These are phyloP conservation scores for Ganoderma leucocontextum DNA, from an alignment of 1,284 basidiomycete species.

Conservation along the genomic window DNA sequence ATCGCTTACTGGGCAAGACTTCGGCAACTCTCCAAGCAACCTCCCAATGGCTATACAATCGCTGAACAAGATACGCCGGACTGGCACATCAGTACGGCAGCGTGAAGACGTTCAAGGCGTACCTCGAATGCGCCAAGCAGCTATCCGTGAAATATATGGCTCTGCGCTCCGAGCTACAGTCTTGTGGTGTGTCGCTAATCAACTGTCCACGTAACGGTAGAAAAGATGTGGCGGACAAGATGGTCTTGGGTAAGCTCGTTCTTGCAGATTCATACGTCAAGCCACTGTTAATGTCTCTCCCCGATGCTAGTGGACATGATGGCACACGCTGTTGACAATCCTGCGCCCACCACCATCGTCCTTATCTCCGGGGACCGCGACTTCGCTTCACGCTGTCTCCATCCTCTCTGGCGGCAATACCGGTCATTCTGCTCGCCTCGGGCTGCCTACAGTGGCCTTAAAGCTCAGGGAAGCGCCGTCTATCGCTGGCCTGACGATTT, in stretches of 20 bases:
- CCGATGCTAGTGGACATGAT: slow-evolving; percentile 61
- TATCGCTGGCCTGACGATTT: slow-evolving; percentile 58
- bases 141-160: slow-evolving; percentile 40
- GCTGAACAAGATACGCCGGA: slow-evolving; percentile 38
- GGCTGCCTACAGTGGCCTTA: slow-evolving; percentile 48
- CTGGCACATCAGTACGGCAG: slow-evolving; percentile 40
- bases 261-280: not conserved
- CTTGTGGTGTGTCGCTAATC: slow-evolving; percentile 48
- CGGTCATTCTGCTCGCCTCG: slow-evolving; percentile 49
- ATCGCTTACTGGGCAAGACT: too few relatives aligned
- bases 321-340: slow-evolving; percentile 61
- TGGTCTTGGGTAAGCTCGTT: slow-evolving; percentile 44
- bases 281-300: not conserved
- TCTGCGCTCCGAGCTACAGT: slow-evolving; percentile 57
- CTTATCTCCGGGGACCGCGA: slow-evolving; percentile 67
- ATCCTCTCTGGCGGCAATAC: slow-evolving; percentile 57
- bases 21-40: too few relatives aligned
- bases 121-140: slow-evolving; percentile 52
- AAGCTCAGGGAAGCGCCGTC: slow-evolving; percentile 58
- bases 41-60: too few relatives aligned
- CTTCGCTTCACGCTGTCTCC: slow-evolving; percentile 65
- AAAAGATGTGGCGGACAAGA: slow-evolving; percentile 52
- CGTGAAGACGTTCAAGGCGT: slow-evolving; percentile 53
- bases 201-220: slow-evolving; percentile 54
- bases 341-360: slow-evolving; percentile 56